Base-by-base conservation (phyloP, 441 rosid genomes). In the Adansonia grandidieri region DNA sequence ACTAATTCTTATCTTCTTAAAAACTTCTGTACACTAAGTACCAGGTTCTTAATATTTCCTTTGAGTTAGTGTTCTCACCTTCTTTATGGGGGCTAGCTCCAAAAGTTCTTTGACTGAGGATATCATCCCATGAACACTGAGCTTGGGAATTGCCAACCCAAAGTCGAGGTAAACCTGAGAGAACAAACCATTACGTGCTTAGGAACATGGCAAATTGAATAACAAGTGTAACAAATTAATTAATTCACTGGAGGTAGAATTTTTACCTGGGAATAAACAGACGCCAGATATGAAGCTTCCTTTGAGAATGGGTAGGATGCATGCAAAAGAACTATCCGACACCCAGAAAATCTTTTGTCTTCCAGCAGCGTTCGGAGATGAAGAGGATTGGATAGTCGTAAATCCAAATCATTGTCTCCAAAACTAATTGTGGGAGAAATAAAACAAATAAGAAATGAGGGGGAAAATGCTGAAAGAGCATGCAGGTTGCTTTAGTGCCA, bases 401-500 rank as follows among this genome's bases (percentile, higher is more conserved):
- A 86, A 90, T 96, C 98, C 85, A 96, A 87, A 82, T 94, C 98
- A 88, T 75, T 93, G 86, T 96, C 99, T 54, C 98, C 99, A 88
- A 93, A 96, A 51, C 98, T 96, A 82, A 6, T 82, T 17, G 45
- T 24, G 66, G 71, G 54, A 75, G 68, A 77, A 68, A 62, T 42
- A 54, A 14, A 58, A 73, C 24, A 71, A 28, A 57, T 67, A 57
- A 74, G 75, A 63, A 72, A 67, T 50, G 40, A 42, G 56, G 53
- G 76, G 3, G 22, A 19, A 64, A 40, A 67, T 63, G 61, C 54
- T 37, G 47, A 67, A 77, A 32, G 11, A 57, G n/a, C 73, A 68
- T 6, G 79, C 0, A 72, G 42, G 65, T 51, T 60, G 17, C 9
- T 58, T 22, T 54, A 10, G 3, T 47, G 22, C 9, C 73, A 22